phyloP scores from a whole-genome alignment of 163 green algal genomes.

The Scenedesmus sp. region DNA sequence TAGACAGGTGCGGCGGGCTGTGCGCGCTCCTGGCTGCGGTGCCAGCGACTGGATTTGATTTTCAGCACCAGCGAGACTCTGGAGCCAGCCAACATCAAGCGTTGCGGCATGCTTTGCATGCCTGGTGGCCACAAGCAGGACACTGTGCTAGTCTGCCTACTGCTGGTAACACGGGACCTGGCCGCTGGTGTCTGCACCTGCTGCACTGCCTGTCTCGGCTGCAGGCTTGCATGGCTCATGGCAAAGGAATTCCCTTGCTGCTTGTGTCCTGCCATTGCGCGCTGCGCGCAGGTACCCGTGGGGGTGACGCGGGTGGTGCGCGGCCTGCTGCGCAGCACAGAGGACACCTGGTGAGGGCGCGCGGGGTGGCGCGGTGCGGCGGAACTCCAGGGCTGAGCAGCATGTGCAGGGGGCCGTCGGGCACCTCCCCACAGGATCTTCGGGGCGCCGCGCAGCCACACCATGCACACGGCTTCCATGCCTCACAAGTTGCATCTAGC shows the following conservation, averaged over 20 bases:
- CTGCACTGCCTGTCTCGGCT: background rate
- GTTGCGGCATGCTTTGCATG: background rate
- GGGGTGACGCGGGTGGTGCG: conserved; percentile 60
- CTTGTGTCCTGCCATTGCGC: background rate
- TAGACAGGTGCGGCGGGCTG: conserved; percentile 67
- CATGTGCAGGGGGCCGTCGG: background rate
- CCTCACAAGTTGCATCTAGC: too few species aligned
- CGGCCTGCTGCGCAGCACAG: conserved; percentile 56
- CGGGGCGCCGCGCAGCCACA: too few species aligned
- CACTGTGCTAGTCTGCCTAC: background rate
- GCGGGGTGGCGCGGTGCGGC: too few species aligned
- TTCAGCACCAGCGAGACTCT: too few species aligned
- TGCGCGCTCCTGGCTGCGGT: too few species aligned
- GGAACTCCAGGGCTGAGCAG: background rate
- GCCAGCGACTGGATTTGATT: too few species aligned
- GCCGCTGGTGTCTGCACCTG: background rate
- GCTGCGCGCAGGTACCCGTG: conserved; percentile 63
- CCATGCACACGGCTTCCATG: too few species aligned
- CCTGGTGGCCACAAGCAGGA: background rate
- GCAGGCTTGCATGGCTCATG: background rate
- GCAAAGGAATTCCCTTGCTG: background rate
- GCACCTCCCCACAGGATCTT: background rate
- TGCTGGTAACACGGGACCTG: background rate
- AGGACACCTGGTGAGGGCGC: conserved; percentile 64
- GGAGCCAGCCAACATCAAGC: too few species aligned